Base-by-base conservation (phyloP, 352 stramenopile genomes). In the Phytophthora vignae region DNA sequence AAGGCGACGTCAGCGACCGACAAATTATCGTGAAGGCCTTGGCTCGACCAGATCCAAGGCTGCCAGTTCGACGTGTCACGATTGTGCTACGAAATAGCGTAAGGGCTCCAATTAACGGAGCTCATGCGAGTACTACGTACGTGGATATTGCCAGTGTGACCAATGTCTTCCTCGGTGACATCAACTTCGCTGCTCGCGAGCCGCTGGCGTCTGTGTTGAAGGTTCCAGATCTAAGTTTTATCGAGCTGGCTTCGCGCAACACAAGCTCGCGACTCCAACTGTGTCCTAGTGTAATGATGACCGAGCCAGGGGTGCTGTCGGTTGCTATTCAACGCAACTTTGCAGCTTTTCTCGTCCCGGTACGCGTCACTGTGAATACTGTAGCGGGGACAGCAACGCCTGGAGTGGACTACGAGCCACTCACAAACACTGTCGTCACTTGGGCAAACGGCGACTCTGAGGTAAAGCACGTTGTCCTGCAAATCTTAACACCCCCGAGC, bases 261-360 rank as follows among this genome's bases (percentile, higher is more conserved):
- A 80, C 75, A 25, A 87, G 88, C 48, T 95, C 86, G 15, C 52
- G 75, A 0, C 67, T 92, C 0, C 67, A 79, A n/a, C 62, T 80
- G 21, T 92, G 86, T 65, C 81, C 85, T 4, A 79, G 76, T 12
- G 5, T 92, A 7, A 55, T 85, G 15, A 56, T 81, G 7, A 72
- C 56, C 1, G 60, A 71, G 1, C 60, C 83, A 10, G 85, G 85
- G 14, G 42, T 67, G 2, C 6, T 93, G 5, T 76, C 71, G 5
- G 44, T 95, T 4, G 64, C 73, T 15, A 62, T 95, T 31, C 82
- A 87, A 12, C 83, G 86, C 9, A 79, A 82, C 50, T 91, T 87
- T 59, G 79, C 63, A 9, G 77, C 63, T 4, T 69, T 87, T 25
- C 17, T 46, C 14, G 69, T 72, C 4, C 56, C 70, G 0, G 77